phyloP scores from a whole-genome alignment of 108 stramenopile genomes.

The Tribonema minus region DNA sequence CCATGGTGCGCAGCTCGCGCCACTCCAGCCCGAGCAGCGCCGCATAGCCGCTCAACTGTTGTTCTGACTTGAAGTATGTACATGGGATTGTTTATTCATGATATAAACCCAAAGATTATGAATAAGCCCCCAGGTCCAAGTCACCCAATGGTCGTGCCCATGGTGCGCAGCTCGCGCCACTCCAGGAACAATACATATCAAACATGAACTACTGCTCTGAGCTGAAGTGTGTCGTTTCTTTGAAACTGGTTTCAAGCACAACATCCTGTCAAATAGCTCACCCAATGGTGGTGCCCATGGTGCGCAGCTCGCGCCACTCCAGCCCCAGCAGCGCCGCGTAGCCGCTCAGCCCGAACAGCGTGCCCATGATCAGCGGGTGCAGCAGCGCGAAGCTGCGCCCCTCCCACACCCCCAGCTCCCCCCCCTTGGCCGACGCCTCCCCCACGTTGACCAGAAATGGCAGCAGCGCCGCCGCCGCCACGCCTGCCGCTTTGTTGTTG shows the following conservation, averaged over 20 bases:
- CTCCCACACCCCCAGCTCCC: constrained; percentile 43
- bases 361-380: constrained; percentile 79
- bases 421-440: constrained; percentile 43
- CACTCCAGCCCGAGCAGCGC: constrained; percentile 83
- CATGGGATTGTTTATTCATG: too few relatives aligned
- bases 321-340: constrained; percentile 81
- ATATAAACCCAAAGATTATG: too few relatives aligned
- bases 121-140: too few relatives aligned
- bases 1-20: constrained; percentile 80
- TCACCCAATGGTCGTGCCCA: constrained; percentile 3
- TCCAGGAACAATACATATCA: too few relatives aligned
- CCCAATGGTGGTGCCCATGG: constrained; percentile 43
- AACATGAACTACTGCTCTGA: too few relatives aligned
- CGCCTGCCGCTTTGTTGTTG: constrained; percentile 7
- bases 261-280: neutral
- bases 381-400: constrained; percentile 55
- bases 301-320: constrained; percentile 84
- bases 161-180: constrained; percentile 83
- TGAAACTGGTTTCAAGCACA: too few relatives aligned
- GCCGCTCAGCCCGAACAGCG: constrained; percentile 30
- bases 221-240: too few relatives aligned
- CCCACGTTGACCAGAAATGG: constrained; percentile 12
- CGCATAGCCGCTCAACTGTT: too few relatives aligned
- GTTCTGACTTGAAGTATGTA: too few relatives aligned
- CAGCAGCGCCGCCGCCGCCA: constrained; percentile 9